Conservation (phyloP, 768 basidiomycete genomes). For the Rhizopogon salebrosus region DNA sequence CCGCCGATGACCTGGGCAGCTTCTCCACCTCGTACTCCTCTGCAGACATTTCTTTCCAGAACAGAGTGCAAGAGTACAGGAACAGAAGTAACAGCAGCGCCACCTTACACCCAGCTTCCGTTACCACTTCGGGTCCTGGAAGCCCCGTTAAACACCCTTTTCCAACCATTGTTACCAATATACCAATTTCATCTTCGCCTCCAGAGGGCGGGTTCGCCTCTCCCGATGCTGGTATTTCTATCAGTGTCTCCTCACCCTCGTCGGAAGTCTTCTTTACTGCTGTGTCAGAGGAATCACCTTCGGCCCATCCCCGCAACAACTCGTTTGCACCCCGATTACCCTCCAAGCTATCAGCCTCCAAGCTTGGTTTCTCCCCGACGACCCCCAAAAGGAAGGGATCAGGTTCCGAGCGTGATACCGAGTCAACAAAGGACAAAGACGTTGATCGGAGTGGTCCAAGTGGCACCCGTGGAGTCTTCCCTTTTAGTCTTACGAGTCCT, state of each 20-base stretch:
- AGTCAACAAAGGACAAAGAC: conserved; percentile 28
- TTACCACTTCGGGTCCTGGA: conserved; percentile 18
- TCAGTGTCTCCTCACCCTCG: conserved; percentile 42
- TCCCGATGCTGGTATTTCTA: conserved; percentile 35
- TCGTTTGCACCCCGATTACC: conserved; percentile 69
- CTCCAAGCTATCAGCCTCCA: conserved; percentile 58
- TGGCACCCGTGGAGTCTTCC: conserved; percentile 23
- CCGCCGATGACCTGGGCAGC: conserved; percentile 72
- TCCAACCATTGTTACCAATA: conserved; percentile 26
- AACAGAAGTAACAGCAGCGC: conserved; percentile 53
- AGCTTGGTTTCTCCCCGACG: conserved; percentile 37
- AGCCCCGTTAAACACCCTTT: conserved; percentile 37
- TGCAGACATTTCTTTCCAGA: conserved; percentile 49
- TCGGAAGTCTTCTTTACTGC: conserved; percentile 29
- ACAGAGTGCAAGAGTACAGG: conserved; percentile 62
- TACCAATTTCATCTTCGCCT: conserved; percentile 22
- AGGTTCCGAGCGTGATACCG: conserved; percentile 29
- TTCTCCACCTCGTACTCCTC: conserved; percentile 33
- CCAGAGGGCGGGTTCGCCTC: conserved; percentile 10
- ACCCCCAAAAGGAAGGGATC: conserved; percentile 58
- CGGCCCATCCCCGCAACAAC: conserved; percentile 56
- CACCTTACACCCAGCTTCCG: conserved; percentile 37
- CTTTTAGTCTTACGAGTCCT: conserved; percentile 23
- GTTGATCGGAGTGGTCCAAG: conserved; percentile 14
- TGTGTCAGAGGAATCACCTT: conserved; percentile 33